These are phyloP conservation scores for Gynochthodes officinalis DNA, from an alignment of 257 asterid genomes.

Conservation along the genomic window DNA sequence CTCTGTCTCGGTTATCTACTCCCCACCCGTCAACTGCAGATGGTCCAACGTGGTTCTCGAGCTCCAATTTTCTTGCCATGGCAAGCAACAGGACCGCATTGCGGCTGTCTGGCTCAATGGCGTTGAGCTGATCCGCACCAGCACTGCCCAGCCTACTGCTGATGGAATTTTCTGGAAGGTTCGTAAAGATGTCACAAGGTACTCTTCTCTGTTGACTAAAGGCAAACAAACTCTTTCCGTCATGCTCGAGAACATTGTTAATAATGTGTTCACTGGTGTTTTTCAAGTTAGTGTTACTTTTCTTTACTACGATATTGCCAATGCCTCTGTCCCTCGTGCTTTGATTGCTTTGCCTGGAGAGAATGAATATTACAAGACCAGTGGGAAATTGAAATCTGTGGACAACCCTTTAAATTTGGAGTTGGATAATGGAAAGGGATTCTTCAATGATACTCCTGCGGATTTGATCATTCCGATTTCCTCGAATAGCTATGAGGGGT, in stretches of 20 bases:
- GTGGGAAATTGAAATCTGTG: slow-evolving; percentile 19
- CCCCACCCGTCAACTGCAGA: slow-evolving; percentile 54
- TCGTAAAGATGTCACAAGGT: slow-evolving; percentile 67
- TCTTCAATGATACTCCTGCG: slow-evolving; percentile 54
- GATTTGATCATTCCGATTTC: slow-evolving; percentile 73
- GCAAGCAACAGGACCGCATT: slow-evolving; percentile 74
- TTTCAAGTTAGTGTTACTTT: slow-evolving; percentile 55
- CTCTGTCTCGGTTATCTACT: slow-evolving; percentile 49
- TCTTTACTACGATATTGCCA: slow-evolving; percentile 39
- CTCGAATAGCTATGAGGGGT: slow-evolving; percentile 45
- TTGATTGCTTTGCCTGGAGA: slow-evolving; percentile 7
- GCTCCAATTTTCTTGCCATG: slow-evolving; percentile 56
- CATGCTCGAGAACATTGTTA: slow-evolving; percentile 80
- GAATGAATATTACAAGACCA: slow-evolving; percentile 11
- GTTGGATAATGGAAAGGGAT: slow-evolving; percentile 7
- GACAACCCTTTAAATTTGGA: slow-evolving; percentile 4
- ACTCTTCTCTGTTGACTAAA: slow-evolving; percentile 50
- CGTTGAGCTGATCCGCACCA: slow-evolving; percentile 78
- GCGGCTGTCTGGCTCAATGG: slow-evolving; percentile 87
- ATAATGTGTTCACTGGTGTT: slow-evolving; percentile 58
- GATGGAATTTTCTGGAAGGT: slow-evolving; percentile 64
- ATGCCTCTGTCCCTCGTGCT: not conserved
- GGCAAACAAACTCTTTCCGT: slow-evolving; percentile 55
- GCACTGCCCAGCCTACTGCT: slow-evolving; percentile 71
- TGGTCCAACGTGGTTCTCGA: slow-evolving; percentile 66